phyloP scores from a whole-genome alignment of 208 protist genomes.

The Porcisia hertigi region DNA sequence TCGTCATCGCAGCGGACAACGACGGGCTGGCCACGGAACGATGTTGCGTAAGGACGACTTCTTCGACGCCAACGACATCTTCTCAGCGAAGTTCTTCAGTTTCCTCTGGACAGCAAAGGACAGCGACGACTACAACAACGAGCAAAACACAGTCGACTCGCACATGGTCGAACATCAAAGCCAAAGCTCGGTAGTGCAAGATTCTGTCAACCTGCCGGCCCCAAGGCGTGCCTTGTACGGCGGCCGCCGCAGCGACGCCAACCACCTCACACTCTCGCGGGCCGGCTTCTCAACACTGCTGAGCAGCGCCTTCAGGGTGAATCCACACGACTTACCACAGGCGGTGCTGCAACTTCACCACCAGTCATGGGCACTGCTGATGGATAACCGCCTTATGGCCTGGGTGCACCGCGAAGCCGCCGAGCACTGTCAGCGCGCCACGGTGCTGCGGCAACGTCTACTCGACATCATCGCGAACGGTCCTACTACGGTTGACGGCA shows the following conservation, averaged over 20 bases:
- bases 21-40: conserved; percentile 16
- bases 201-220: background rate
- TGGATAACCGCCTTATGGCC: conserved; percentile 84
- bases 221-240: background rate
- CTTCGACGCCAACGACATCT: conserved; percentile 54
- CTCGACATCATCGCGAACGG: conserved; percentile 58
- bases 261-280: conserved; percentile 9
- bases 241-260: background rate
- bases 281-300: conserved; percentile 2
- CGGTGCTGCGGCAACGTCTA: conserved; percentile 69
- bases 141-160: background rate
- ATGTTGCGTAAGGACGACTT: conserved; percentile 34
- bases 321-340: conserved; percentile 40
- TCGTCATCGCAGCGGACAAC: background rate
- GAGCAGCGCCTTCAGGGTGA: conserved; percentile 18
- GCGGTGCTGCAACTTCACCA: conserved; percentile 65
- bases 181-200: background rate
- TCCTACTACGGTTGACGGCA: conserved; percentile 3
- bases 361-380: conserved; percentile 81
- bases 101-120: conserved; percentile 40
- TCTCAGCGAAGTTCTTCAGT: conserved; percentile 60
- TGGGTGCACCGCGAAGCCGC: conserved; percentile 83
- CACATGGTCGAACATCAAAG: background rate
- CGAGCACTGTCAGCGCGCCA: conserved; percentile 60
- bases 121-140: conserved; percentile 14